These are phyloP conservation scores for Sungouiozyma intestinalis DNA, from an alignment of 805 yeast species.

Conservation along the genomic window DNA sequence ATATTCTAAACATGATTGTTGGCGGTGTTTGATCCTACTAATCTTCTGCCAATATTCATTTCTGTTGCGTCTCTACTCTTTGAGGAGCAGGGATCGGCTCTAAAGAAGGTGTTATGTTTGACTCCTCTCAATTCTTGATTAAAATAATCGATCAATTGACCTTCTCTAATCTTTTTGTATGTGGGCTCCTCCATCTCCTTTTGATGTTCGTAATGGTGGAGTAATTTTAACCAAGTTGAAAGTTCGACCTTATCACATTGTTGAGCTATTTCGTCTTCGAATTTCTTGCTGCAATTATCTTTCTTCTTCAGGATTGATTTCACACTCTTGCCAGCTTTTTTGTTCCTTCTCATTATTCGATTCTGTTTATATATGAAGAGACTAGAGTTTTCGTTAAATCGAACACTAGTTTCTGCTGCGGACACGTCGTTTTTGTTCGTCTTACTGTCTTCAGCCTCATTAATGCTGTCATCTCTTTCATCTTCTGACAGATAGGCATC, in stretches of 20 bases:
- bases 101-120: not conserved
- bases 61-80: not conserved
- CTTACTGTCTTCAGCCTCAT: not conserved
- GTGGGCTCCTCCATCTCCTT: slow-evolving; percentile 27
- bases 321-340: not conserved
- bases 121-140: slow-evolving; percentile 2
- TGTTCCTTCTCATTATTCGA: not conserved
- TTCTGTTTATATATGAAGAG: slow-evolving; percentile 6
- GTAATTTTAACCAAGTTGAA: slow-evolving; percentile 28
- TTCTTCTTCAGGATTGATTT: slow-evolving; percentile 32
- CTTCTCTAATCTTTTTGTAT: slow-evolving; percentile 29
- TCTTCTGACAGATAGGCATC: not conserved
- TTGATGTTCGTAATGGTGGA: slow-evolving; percentile 30
- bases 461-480: not conserved
- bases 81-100: not conserved
- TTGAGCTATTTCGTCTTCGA: slow-evolving; percentile 28
- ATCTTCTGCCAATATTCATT: not conserved
- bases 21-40: not conserved
- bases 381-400: slow-evolving; percentile 4
- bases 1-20: not conserved
- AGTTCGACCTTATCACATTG: slow-evolving; percentile 32
- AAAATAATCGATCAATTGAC: slow-evolving; percentile 26
- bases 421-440: not conserved
- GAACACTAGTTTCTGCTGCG: slow-evolving; percentile 1
- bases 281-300: slow-evolving; percentile 16